Conservation (phyloP, 2,329 filamentous ascomycete genomes). For the Neonectria magnoliae region DNA sequence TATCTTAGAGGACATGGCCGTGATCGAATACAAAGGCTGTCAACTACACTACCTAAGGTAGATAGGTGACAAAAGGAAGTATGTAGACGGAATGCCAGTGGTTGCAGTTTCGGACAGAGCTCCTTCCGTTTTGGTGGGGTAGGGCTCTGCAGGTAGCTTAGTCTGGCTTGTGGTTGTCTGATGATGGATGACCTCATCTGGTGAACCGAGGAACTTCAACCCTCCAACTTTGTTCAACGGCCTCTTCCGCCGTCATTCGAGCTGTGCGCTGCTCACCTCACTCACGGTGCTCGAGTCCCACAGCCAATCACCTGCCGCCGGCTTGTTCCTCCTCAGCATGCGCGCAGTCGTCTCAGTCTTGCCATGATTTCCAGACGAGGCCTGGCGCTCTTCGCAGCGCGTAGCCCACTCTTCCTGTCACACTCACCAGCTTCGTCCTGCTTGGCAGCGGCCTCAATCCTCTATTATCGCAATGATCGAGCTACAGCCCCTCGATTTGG, state of each 20-base stretch:
- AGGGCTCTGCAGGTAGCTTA: not conserved
- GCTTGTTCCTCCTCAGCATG: slow-evolving; percentile 21
- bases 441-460: slow-evolving; percentile 23
- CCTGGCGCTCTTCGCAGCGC: slow-evolving; percentile 38
- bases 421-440: slow-evolving; percentile 14
- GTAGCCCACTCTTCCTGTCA: slow-evolving; percentile 33
- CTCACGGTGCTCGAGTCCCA: not conserved
- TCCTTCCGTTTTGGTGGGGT: not conserved
- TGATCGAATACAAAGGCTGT: too few species aligned
- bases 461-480: slow-evolving; percentile 21
- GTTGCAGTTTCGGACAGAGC: not conserved
- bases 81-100: not conserved
- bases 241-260: not conserved
- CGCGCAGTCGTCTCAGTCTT: slow-evolving; percentile 11
- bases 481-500: slow-evolving; percentile 12
- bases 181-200: slow-evolving; percentile 26
- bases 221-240: slow-evolving; percentile 8
- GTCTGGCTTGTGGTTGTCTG: slow-evolving; percentile 14
- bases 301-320: not conserved
- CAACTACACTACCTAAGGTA: not conserved
- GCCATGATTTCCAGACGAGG: slow-evolving; percentile 45
- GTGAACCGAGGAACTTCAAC: slow-evolving; percentile 23
- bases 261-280: not conserved
- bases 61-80: not conserved
- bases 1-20: too few species aligned